Conservation (phyloP, 2,329 filamentous ascomycete genomes). For the Aspergillus vadensis region DNA sequence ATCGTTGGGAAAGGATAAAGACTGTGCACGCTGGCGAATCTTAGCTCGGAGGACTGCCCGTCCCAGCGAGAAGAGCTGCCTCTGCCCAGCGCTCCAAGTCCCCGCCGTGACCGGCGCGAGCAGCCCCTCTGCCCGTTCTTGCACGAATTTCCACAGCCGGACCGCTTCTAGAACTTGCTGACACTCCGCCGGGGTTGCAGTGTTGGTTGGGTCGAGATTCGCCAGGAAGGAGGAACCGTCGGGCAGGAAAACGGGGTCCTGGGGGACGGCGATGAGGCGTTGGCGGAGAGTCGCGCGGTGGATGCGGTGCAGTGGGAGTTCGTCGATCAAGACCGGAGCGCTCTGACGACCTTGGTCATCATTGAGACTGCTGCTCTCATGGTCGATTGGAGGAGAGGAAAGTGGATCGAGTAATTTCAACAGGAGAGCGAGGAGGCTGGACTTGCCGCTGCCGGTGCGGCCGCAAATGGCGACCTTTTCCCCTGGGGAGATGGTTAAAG, state of each 20-base stretch:
- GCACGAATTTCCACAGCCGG: conserved; percentile 3
- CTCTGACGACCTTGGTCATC: no score
- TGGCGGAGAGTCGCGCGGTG: conserved; percentile 49
- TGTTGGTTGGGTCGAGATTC: conserved; percentile 46
- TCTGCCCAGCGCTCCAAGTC: conserved; percentile 7
- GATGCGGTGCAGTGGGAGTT: conserved; percentile 30
- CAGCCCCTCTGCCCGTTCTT: conserved; percentile 3
- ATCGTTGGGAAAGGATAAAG: not conserved
- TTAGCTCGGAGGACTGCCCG: conserved; percentile 1
- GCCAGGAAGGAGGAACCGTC: conserved; percentile 44
- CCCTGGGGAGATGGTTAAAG: conserved; percentile 1
- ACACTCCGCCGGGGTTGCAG: conserved; percentile 22
- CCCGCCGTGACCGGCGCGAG: conserved; percentile 1
- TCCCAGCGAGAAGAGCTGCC: conserved; percentile 10
- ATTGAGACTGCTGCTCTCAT: no score
- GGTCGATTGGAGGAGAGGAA: conserved; percentile 29
- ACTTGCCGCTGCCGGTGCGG: conserved; percentile 42
- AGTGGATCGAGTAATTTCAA: conserved; percentile 44
- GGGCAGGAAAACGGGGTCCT: conserved; percentile 57
- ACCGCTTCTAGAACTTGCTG: not conserved
- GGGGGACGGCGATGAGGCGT: conserved; percentile 55
- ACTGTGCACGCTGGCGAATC: no score
- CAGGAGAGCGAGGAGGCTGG: conserved; percentile 42
- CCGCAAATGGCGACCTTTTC: conserved; percentile 21
- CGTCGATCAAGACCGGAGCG: conserved; percentile 48